Percentiles rank a stretch among this genome's conserved stretches.
Conservation (phyloP, 2,329 filamentous ascomycete genomes). For the Diaporthe citri region DNA sequence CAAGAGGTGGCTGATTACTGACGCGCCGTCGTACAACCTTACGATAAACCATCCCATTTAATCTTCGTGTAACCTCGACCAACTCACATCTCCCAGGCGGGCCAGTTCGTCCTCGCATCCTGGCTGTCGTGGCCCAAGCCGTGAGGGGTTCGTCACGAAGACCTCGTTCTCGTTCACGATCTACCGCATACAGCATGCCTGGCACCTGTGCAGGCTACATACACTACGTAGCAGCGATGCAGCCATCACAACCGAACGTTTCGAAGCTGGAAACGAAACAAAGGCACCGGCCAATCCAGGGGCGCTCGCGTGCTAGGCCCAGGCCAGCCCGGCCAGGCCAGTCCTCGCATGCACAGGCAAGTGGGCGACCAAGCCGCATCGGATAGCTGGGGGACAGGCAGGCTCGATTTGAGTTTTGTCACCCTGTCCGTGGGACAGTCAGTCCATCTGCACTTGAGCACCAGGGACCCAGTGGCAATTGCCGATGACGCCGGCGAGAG, state of each 20-base stretch:
- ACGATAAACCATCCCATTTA: conserved; percentile 28
- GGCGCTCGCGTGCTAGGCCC: conserved; percentile 1
- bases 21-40: conserved; percentile 34
- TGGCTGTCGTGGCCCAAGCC: background rate
- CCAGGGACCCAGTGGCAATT: conserved; percentile 10
- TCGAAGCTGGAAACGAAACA: conserved; percentile 29
- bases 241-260: conserved; percentile 2
- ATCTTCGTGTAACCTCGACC: conserved; percentile 8
- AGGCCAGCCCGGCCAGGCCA: conserved; percentile 9
- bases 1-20: conserved; percentile 17
- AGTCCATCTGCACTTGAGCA: background rate
- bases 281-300: conserved; percentile 11
- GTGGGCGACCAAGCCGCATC: conserved; percentile 9
- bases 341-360: conserved; percentile 23
- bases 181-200: background rate
- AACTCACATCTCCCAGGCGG: background rate
- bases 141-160: background rate
- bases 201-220: background rate
- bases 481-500: conserved; percentile 4
- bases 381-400: background rate
- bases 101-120: background rate
- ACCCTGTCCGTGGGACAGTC: background rate
- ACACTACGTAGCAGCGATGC: conserved; percentile 7
- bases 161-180: background rate
- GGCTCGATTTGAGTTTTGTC: conserved; percentile 18